These are phyloP conservation scores for Bruguiera gymnorhiza DNA, from an alignment of 345 rosid species.

Conservation along the genomic window DNA sequence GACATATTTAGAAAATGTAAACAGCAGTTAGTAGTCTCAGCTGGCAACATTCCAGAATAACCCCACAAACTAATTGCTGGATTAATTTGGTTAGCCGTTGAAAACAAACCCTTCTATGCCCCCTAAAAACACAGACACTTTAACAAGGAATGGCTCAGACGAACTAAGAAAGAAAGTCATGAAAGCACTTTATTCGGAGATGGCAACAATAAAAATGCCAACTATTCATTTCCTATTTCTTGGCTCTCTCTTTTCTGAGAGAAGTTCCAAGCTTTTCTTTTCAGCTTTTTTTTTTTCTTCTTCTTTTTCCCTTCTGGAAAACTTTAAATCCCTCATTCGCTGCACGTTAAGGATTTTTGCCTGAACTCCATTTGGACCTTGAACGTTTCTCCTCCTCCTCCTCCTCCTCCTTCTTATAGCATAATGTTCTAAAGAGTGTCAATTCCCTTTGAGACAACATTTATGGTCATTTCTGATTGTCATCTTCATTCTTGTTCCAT, in stretches of 20 bases:
- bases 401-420: background rate
- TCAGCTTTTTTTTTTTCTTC: background rate
- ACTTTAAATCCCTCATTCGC: background rate
- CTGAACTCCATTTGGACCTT: background rate
- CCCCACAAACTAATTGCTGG: background rate
- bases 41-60: slow-evolving; percentile 6
- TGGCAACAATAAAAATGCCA: slow-evolving; percentile 28
- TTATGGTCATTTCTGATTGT: slow-evolving; percentile 1
- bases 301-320: background rate
- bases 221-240: slow-evolving; percentile 15
- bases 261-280: slow-evolving; percentile 34
- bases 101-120: background rate
- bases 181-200: background rate
- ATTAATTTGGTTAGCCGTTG: slow-evolving; percentile 1
- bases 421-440: no score
- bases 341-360: slow-evolving; percentile 7
- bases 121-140: background rate
- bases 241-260: slow-evolving; percentile 48
- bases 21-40: slow-evolving; percentile 4
- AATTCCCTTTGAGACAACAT: background rate
- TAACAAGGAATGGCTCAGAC: background rate
- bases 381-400: slow-evolving; percentile 6
- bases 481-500: background rate
- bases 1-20: background rate
- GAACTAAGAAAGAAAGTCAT: slow-evolving; percentile 6